A percentile compares a stretch with the other conserved stretches of the same genome.
Evolutionary conservation across 2,329 filamentous ascomycete species (phyloP).

Genomic region (Bisporella sp.): DNA sequence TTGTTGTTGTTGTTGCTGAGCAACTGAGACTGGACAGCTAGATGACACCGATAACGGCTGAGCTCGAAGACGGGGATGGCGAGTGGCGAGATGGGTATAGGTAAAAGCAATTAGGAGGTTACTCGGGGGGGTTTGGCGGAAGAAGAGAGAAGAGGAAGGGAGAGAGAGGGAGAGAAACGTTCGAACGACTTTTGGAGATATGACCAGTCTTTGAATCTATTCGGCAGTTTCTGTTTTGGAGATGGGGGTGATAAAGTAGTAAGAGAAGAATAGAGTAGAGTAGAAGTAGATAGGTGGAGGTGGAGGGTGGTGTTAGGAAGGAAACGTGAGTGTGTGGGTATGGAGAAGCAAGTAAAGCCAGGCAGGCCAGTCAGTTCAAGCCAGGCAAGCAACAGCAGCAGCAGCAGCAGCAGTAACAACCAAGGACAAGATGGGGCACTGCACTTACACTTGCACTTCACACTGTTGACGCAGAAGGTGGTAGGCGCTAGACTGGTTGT

Average conservation of each 20-base stretch:
- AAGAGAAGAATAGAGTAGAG: slow-evolving; percentile 3
- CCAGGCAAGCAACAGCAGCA: too few species aligned
- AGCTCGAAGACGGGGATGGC: too few species aligned
- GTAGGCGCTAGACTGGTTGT: too few species aligned
- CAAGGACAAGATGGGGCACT: too few species aligned
- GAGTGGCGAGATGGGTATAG: slow-evolving; percentile 7
- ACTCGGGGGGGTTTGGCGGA: slow-evolving; percentile 15
- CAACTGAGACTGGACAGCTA: too few species aligned
- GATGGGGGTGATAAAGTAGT: slow-evolving; percentile 6
- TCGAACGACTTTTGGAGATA: slow-evolving; percentile 21
- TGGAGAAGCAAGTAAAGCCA: too few species aligned
- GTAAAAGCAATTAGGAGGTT: slow-evolving; percentile 12
- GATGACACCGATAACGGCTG: too few species aligned
- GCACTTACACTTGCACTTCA: too few species aligned
- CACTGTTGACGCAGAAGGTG: too few species aligned
- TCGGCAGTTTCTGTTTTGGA: slow-evolving; percentile 7
- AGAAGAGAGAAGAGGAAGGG: slow-evolving; percentile 26
- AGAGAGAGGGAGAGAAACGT: slow-evolving; percentile 28
- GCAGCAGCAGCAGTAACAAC: too few species aligned
- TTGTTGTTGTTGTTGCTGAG: neutral
- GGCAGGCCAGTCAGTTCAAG: too few species aligned
- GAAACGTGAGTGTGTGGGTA: neutral
- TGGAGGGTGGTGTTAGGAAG: neutral
- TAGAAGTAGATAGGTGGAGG: neutral
- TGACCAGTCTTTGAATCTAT: slow-evolving; percentile 20